Base-by-base conservation (phyloP, 352 stramenopile genomes). In the Globisporangium sylvaticum region DNA sequence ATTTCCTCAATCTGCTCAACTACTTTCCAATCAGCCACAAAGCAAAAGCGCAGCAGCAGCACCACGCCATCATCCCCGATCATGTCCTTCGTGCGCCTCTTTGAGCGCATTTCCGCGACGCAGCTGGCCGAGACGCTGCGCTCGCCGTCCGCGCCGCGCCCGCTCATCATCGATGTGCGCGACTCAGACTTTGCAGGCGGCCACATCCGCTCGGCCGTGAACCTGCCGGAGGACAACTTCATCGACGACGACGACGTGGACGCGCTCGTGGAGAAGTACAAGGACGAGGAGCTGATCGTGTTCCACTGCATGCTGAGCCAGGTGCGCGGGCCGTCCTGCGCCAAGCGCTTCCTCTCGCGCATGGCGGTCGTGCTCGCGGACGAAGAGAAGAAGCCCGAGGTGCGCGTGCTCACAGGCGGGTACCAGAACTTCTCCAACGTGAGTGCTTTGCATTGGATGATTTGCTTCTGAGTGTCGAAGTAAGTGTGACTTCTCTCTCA, bases 231-330 rank as follows among this genome's bases (percentile, higher is more conserved):
- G 72, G 86, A 87, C 29, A 77, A 84, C 72, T 93, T 96, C 65
- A 80, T 89, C 62, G 83, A 92, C 62, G 84, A 96, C 68, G 79
- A 84, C 59, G 75, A 89, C n/a, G 83, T 96, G 29, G 86, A 96
- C 68, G 78, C 77, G 50, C 71, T 96, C 31, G 83, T 96, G 57
- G 46, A 72, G 24, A 80, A 79, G 53, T 90, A 86, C 72, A 81
- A 89, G 70, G 66, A 86, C 62, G 73, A 87, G 58, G 71, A 84
- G 34, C 61, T 75, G 56, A 78, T 96, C 70, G 81, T 96, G 27
- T 94, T 96, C 66, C 88, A 96, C 73, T 96, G 88, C 77, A 94
- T 94, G 84, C 77, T 96, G 75, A 96, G 85, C 42, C 88, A 95
- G 69, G 75, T 95, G 52, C 88, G 88, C 42, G 88, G 85, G 1